Conservation (phyloP, 768 basidiomycete genomes). For the Ramaria sp. region DNA sequence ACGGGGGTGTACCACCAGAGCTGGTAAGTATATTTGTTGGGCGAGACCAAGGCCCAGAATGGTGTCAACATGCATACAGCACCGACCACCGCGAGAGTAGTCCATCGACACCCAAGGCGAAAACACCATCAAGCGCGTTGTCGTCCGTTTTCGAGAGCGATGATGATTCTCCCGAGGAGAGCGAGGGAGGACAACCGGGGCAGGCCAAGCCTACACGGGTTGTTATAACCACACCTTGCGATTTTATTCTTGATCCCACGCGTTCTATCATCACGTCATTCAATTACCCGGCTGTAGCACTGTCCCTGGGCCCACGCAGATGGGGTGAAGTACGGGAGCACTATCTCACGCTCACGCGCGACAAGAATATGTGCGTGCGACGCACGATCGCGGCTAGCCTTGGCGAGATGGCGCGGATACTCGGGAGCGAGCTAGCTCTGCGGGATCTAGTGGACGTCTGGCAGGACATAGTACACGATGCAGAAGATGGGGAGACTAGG, state of each 20-base stretch:
- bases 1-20: slow-evolving; percentile 59
- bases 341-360: slow-evolving; percentile 56
- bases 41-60: slow-evolving; percentile 27
- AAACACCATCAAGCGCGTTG: neutral
- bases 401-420: slow-evolving; percentile 80
- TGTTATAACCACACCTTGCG: neutral
- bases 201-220: neutral
- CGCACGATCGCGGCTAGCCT: slow-evolving; percentile 79
- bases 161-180: neutral
- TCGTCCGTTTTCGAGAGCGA: slow-evolving; percentile 3
- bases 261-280: slow-evolving; percentile 75
- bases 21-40: slow-evolving; percentile 73
- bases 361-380: slow-evolving; percentile 51
- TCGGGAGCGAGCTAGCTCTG: slow-evolving; percentile 58
- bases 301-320: slow-evolving; percentile 63
- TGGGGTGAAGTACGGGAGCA: slow-evolving; percentile 66
- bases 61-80: neutral
- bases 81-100: neutral
- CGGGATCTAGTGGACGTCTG: slow-evolving; percentile 65
- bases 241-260: slow-evolving; percentile 39
- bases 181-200: neutral
- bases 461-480: slow-evolving; percentile 40
- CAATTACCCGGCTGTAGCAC: slow-evolving; percentile 84
- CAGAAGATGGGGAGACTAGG: slow-evolving; percentile 58
- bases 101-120: neutral